Base-by-base conservation (phyloP, 805 yeast genomes). In the Barnettozyma californica region DNA sequence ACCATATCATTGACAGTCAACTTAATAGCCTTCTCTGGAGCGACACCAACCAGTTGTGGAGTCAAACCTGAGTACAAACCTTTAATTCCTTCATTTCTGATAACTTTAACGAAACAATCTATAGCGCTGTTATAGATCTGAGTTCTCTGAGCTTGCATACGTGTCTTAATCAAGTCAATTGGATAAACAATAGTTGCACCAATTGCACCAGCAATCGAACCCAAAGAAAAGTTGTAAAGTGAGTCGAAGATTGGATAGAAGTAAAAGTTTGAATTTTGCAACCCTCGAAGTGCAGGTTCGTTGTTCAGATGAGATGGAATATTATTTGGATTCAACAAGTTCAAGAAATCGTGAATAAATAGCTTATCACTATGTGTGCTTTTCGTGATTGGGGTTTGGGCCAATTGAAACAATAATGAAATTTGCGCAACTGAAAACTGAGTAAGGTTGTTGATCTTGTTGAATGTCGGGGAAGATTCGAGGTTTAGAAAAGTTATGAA, bases 131-230 rank as follows among this genome's bases (percentile, higher is more conserved):
- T 79, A 68, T 92, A 92, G 43, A 81, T 70, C 1, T 83, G 69
- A 44, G 78, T 80, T 55, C 89, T 80, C 71, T 92, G 98, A 52
- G 95, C 95, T 70, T 92, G 99, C 95, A 92, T 89, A 67, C 98
- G 81, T 5, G 99, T 92, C 70, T 92, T 92, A 55, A 92, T 90
- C 65, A 94, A 74, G 69, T 92, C 99, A 56, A 94, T 94, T 29
- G 99, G 99, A 66, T 92, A 92, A 40, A 92, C 99, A 14, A 86
- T 87, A 6, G 97, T 88, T n/a, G 99, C 97, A 53, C 99, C 99
- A 67, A 92, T 82, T 58, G 97, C 94, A 50, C 99, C 99, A 29
- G 99, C 98, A 44, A 91, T 76, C 4, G 97, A 89, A 16, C 99
- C 99, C 50, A 92, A 73, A 27, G 86, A 70, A 67, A 92, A 92